These are phyloP conservation scores for Pythium dissimile DNA, from an alignment of 352 stramenopile species.

Conservation along the genomic window DNA sequence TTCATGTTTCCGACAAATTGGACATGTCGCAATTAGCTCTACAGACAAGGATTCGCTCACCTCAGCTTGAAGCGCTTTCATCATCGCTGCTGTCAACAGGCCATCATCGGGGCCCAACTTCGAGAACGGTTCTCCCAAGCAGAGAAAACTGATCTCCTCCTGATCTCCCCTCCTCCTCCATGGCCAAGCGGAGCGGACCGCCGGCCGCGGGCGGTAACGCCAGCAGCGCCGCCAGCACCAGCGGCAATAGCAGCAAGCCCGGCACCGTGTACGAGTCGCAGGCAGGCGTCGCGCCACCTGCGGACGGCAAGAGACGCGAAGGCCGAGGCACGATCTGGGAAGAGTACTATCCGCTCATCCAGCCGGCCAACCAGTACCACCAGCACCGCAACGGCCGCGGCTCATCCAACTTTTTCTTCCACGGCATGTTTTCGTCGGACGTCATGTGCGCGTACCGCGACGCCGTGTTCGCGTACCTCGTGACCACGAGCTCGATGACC, in stretches of 20 bases:
- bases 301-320: conserved; percentile 17
- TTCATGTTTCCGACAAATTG: conserved; percentile 9
- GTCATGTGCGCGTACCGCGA: conserved; percentile 83
- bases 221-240: too few species aligned
- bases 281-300: conserved; percentile 15
- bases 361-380: conserved; percentile 79
- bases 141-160: neutral
- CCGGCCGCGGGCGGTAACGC: conserved; percentile 5
- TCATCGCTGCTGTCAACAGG: conserved; percentile 9
- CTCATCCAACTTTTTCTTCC: conserved; percentile 85
- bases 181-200: conserved; percentile 22
- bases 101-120: too few species aligned
- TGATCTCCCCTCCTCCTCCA: neutral
- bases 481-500: conserved; percentile 75
- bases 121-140: too few species aligned
- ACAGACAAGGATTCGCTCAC: conserved; percentile 3
- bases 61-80: conserved; percentile 25
- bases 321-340: conserved; percentile 64
- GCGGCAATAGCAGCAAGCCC: too few species aligned
- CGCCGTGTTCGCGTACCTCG: conserved; percentile 76
- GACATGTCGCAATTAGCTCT: neutral
- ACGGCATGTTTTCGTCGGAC: conserved; percentile 85
- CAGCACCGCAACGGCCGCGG: conserved; percentile 64
- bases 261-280: conserved; percentile 29
- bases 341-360: conserved; percentile 86